Percentiles rank a stretch among this genome's conserved stretches.
Evolutionary conservation across 2,329 filamentous ascomycete genomes (phyloP).

Genomic region (Aspergillus ibericus): DNA sequence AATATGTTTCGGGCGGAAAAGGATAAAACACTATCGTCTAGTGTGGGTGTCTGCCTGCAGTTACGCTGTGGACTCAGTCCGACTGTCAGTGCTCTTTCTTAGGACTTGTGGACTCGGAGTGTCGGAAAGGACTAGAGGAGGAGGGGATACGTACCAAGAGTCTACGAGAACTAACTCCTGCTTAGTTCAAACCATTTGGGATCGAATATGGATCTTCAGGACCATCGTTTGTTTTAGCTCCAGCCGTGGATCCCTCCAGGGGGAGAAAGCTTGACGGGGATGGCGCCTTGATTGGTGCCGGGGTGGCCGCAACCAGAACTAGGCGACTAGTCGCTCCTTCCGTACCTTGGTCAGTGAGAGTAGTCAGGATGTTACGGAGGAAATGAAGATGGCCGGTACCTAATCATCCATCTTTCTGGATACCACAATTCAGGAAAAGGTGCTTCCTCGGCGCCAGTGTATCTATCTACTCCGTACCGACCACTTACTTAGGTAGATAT

Average conservation of each 20-base stretch:
- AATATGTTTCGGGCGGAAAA: too few relatives aligned
- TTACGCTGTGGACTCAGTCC: too few relatives aligned
- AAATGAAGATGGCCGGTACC: not conserved
- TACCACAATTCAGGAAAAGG: too few relatives aligned
- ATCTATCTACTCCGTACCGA: too few relatives aligned
- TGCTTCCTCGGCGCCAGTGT: too few relatives aligned
- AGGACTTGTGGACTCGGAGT: too few relatives aligned
- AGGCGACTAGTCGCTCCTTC: not conserved
- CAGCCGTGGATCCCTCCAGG: slow-evolving; percentile 4
- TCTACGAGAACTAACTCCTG: not conserved
- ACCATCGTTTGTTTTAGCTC: slow-evolving; percentile 2
- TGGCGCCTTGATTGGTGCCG: slow-evolving; percentile 2
- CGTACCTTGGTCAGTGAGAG: slow-evolving; percentile 3
- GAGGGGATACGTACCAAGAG: not conserved
- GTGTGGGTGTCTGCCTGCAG: too few relatives aligned
- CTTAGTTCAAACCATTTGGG: not conserved
- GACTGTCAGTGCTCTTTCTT: too few relatives aligned
- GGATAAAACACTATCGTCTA: not conserved
- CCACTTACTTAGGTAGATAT: too few relatives aligned
- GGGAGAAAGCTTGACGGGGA: slow-evolving; percentile 4
- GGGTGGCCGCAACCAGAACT: not conserved
- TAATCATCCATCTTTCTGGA: too few relatives aligned
- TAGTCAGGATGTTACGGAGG: not conserved
- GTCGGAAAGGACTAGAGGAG: too few relatives aligned
- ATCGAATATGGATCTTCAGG: slow-evolving; percentile 2